These are phyloP conservation scores for Rhodamnia argentea DNA, from an alignment of 345 rosid genomes.

Conservation along the genomic window DNA sequence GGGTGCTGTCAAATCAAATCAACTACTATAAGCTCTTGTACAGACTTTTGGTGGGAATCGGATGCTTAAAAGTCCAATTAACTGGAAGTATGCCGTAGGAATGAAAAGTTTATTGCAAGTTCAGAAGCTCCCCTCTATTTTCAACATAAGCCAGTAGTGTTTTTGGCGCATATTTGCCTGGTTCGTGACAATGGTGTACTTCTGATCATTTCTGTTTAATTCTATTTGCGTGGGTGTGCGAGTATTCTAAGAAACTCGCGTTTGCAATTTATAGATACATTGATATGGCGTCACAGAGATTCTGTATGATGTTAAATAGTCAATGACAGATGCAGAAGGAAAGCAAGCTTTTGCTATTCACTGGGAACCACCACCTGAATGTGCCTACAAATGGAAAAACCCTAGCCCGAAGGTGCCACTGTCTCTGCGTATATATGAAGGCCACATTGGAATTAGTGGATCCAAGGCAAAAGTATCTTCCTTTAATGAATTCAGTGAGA, in stretches of 20 bases:
- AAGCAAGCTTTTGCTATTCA: conserved; percentile 82
- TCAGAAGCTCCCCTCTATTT: neutral
- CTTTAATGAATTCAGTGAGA: conserved; percentile 65
- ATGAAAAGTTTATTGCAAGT: neutral
- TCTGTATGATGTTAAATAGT: neutral
- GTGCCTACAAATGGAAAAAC: conserved; percentile 73
- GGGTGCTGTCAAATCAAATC: neutral
- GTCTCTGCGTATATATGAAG: conserved; percentile 89
- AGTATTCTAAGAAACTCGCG: neutral
- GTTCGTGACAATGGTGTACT: neutral
- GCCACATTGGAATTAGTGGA: conserved; percentile 96
- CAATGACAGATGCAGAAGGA: conserved; percentile 48
- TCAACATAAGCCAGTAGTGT: neutral
- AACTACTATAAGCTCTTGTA: neutral
- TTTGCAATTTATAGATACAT: neutral
- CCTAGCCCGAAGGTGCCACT: conserved; percentile 45
- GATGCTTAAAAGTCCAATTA: neutral
- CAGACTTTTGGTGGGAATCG: neutral
- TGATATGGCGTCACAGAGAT: neutral
- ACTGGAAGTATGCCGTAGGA: neutral
- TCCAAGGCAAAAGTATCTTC: conserved; percentile 70
- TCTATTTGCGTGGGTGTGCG: neutral
- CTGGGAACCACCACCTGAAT: conserved; percentile 92
- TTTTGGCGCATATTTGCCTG: neutral
- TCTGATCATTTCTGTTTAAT: neutral